A percentile compares a stretch with the other conserved stretches of the same genome.
These are phyloP conservation scores for Ceratobasidium sp. DNA, from an alignment of 1,284 basidiomycete species.

Conservation along the genomic window DNA sequence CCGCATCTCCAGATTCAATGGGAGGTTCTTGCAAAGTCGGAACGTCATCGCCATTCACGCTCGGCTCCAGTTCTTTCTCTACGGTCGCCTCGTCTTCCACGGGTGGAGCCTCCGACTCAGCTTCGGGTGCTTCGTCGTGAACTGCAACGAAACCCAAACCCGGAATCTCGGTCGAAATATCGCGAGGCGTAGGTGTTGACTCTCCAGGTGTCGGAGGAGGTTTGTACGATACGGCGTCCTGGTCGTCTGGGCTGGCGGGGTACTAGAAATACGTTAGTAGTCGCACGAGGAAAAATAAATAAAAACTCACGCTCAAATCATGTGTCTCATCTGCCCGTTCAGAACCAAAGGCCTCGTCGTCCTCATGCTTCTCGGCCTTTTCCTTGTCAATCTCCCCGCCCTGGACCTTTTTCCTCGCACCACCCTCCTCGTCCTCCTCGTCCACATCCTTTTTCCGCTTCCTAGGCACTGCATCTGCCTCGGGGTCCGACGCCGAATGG, in stretches of 20 bases:
- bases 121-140: background rate
- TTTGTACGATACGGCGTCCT: slow-evolving; percentile 9
- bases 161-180: background rate
- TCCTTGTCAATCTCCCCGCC: slow-evolving; percentile 38
- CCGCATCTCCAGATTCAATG: too few species aligned
- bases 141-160: too few species aligned
- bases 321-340: background rate
- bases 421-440: slow-evolving; percentile 38
- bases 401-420: slow-evolving; percentile 17
- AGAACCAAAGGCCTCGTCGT: slow-evolving; percentile 20
- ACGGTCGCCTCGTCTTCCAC: background rate
- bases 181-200: background rate
- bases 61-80: too few species aligned
- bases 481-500: slow-evolving; percentile 45
- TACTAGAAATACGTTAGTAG: background rate
- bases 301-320: background rate
- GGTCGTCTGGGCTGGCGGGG: background rate
- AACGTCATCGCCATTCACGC: too few species aligned
- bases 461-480: slow-evolving; percentile 46
- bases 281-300: background rate
- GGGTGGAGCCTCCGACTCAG: background rate
- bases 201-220: slow-evolving; percentile 19
- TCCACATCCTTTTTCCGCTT: slow-evolving; percentile 35
- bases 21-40: too few species aligned
- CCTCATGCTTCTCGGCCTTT: slow-evolving; percentile 36